Base-by-base conservation (phyloP, 176 grass and related monocot genomes). In the Aegilops longissima region DNA sequence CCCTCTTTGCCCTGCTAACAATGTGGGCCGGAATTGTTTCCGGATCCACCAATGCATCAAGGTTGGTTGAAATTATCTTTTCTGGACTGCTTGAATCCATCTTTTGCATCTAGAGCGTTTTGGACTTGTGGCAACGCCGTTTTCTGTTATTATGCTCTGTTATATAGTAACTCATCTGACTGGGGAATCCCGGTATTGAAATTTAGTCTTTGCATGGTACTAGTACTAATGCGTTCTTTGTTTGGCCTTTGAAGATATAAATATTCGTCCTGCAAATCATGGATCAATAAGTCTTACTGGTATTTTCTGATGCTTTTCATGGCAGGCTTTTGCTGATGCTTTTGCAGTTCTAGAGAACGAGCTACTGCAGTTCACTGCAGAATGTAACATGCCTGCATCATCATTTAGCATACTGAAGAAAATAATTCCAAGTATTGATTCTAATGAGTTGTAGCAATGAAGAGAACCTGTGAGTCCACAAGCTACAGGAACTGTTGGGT, bases 1-100 rank as follows among this genome's bases (percentile, higher is more conserved):
- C 82, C 96, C 96, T 85, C 90, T 96, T 76, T 94, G 93, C 81
- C 92, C 88, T 77, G 79, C 88, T 68, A 98, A 98, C 77, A 98
- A 98, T 88, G 93, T 98, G 14, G 96, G 96, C 12, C 93, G 96
- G 79, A 98, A 98, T 80, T 98, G 96, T 93, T 98, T 98, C 73
- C 96, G 96, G 11, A 98, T 98, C 91, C 96, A 98, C 61, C 96
- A 98, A 40, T 98, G 96, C 81, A 96, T 96, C 83, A 98, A 98
- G 90, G 96, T 96, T 82, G 82, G 79, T 85, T 82, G 51, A 20
- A 83, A 33, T 73, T 84, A 14, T 67, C 34, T 44, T 80, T 66
- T 70, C 51, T 38, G n/a, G 29, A 42, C 61, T 81, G 67, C 59
- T 76, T 71, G 27, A 34, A 85, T 20, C 44, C 67, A 44, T 78